Base-by-base conservation (phyloP, 345 rosid genomes). In the Aegle marmelos region DNA sequence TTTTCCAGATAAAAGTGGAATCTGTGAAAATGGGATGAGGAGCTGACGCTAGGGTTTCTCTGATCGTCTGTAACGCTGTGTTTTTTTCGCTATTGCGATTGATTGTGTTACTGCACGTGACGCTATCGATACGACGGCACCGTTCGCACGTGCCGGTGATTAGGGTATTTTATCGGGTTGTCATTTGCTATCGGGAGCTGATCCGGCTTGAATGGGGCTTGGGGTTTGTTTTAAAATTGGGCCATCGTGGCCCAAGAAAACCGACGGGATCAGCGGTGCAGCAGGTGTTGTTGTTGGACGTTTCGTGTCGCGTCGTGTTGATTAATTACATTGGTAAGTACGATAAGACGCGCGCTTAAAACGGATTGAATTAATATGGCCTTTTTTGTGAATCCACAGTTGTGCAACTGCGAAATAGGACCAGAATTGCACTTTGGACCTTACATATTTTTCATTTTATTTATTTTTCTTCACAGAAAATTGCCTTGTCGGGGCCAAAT, bases 71-170 rank as follows among this genome's bases (percentile, higher is more conserved):
- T 3, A 61, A 63, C 78, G 9, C 61, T 7, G 75, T 13, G 70
- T 62, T n/a, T 17, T 31, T 64, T 75, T 27, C 48, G 58, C 78
- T 75, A 48, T 64, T 31, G 48, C 50, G 70, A 63, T 50, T 7
- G 70, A 75, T 63, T 48, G 78, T 31, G 30, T 48, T 48, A 48
- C 70, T 64, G 70, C 78, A 75, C 78, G 78, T 75, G 78, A 48
- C 60, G 36, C 61, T 74, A 45, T 74, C 78, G 70, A 74, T 62
- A 2, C 41, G 48, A 61, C 77, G 77, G 59, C 1, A 62, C 24
- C 30, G 8, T 16, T 1, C 1, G 61, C 78, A 75, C 70, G 78
- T 75, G 78, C 61, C 0, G 62, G 50, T 48, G 0, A 70, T 63
- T 63, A 48, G 30, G 70, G 70, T 63, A 31, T 31, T 45, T 63